Evolutionary conservation across 176 grass and related monocot genomes (phyloP).

Genomic region (Raddia distichophylla): DNA sequence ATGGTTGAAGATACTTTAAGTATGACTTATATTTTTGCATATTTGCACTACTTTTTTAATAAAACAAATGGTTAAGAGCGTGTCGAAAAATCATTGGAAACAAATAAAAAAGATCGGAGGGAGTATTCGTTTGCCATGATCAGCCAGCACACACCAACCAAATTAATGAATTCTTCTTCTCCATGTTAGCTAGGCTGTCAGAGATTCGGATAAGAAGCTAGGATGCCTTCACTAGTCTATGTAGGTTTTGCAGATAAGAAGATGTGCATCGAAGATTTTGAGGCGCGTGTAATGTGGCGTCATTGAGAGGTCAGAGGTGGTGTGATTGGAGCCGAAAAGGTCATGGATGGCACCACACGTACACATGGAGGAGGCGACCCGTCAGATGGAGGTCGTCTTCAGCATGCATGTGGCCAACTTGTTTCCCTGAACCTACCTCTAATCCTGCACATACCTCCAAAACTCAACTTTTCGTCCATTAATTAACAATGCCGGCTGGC

Average conservation of each 20-base stretch:
- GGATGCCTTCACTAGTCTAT: background rate
- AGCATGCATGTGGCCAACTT: background rate
- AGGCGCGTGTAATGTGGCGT: background rate
- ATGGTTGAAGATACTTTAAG: too few species aligned
- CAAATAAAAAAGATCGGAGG: too few species aligned
- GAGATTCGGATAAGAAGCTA: background rate
- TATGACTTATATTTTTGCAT: too few species aligned
- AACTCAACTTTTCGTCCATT: constrained; percentile 29
- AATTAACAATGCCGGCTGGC: background rate
- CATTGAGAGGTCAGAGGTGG: too few species aligned
- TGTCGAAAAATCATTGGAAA: too few species aligned
- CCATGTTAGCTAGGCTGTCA: background rate
- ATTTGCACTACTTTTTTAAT: too few species aligned
- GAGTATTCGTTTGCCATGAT: too few species aligned
- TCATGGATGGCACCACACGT: constrained; percentile 22
- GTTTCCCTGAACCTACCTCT: background rate
- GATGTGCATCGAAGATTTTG: constrained; percentile 25
- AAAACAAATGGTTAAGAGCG: too few species aligned
- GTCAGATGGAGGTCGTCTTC: background rate
- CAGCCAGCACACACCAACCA: too few species aligned
- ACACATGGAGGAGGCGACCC: too few species aligned
- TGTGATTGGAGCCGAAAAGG: constrained; percentile 35
- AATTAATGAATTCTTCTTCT: background rate
- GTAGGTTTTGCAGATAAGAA: background rate
- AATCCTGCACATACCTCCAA: background rate